Evolutionary conservation across 1,284 basidiomycete species (phyloP), one percentile per base, ranked within the genome.

Genomic region (Cryptococcus sp.): DNA sequence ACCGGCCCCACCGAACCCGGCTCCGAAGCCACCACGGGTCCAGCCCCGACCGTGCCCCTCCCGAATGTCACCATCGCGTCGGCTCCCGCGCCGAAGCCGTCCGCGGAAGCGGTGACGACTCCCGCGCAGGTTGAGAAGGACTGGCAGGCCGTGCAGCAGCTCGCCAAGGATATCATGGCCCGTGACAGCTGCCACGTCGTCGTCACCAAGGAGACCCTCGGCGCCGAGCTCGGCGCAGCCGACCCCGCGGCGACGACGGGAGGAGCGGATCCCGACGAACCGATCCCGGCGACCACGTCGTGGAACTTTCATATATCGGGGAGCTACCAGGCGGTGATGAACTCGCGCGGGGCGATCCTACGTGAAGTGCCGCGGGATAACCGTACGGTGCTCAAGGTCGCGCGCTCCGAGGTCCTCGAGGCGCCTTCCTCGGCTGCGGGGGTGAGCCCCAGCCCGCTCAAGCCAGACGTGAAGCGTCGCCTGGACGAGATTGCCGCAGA

Each of bases 251-350:
- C 40, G 15, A n/a, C 40, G 15, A n/a, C 23, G 23, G 45, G 21
- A 24, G 37, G 47, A 11, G 21, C 23, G 1, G 52, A 46, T 36
- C 46, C 5, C 23, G 57, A 59, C 37, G 39, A 20, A 12, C 52
- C 62, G 18, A 51, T 55, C 8, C 55, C 64, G 8, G 51, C 60
- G 3, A 56, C 59, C 5, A 61, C 63, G 4, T 61, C 67, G 43
- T 91, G 88, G 85, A 93, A 92, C 76, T 94, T 96, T 71, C 86
- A 92, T 75, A 83, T 97, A 63, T 90, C 88, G 58, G 94, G 94
- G 47, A 83, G 86, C 24, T 93, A 93, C 78, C 89, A 90, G 71
- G 89, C 94, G 75, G 95, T 97, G 64, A 89, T 96, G 86, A 82
- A 86, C 54, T 88, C 93, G 48, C 83, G 92, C 50, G 92, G 91